Evolutionary conservation across 805 yeast genomes (phyloP).

Genomic region (Lachancea cidri): DNA sequence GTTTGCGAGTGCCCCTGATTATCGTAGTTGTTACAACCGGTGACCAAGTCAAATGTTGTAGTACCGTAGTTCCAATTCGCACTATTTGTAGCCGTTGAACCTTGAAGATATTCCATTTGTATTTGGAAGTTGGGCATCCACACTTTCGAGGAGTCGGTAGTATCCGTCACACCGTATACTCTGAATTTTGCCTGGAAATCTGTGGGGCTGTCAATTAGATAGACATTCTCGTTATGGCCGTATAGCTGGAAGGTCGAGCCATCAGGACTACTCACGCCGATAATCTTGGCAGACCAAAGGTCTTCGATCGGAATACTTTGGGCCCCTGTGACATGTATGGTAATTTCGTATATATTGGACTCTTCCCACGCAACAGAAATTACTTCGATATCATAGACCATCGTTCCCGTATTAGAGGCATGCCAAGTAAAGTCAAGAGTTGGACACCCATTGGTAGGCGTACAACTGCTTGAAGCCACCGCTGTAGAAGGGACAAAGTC

Average conservation of each 20-base stretch:
- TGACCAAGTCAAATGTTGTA: conserved; percentile 14
- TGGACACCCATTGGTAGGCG: conserved; percentile 16
- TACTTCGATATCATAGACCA: conserved; percentile 15
- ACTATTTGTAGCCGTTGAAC: conserved; percentile 6
- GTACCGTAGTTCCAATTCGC: conserved; percentile 17
- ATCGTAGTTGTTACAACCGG: conserved; percentile 19
- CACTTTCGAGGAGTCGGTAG: conserved; percentile 6
- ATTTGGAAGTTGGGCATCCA: conserved; percentile 22
- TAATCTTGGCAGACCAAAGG: conserved; percentile 15
- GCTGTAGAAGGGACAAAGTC: conserved; percentile 1
- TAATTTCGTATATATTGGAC: conserved; percentile 13
- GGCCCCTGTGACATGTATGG: conserved; percentile 18
- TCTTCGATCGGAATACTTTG: conserved; percentile 13
- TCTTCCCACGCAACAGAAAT: conserved; percentile 10
- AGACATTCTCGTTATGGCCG: conserved; percentile 15
- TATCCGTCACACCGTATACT: conserved; percentile 10
- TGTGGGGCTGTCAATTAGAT: conserved; percentile 15
- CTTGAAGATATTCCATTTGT: conserved; percentile 16
- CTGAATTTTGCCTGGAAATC: conserved; percentile 19
- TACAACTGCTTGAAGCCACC: background rate
- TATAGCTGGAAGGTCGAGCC: conserved; percentile 13
- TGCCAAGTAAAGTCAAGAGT: conserved; percentile 14
- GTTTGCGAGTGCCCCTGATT: conserved; percentile 18
- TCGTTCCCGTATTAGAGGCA: conserved; percentile 4
- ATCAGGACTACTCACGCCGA: conserved; percentile 16